Evolutionary conservation across 2,329 filamentous ascomycete genomes (phyloP), one percentile per base, ranked within the genome.

Genomic region (Cylindrodendrum hubeiense): DNA sequence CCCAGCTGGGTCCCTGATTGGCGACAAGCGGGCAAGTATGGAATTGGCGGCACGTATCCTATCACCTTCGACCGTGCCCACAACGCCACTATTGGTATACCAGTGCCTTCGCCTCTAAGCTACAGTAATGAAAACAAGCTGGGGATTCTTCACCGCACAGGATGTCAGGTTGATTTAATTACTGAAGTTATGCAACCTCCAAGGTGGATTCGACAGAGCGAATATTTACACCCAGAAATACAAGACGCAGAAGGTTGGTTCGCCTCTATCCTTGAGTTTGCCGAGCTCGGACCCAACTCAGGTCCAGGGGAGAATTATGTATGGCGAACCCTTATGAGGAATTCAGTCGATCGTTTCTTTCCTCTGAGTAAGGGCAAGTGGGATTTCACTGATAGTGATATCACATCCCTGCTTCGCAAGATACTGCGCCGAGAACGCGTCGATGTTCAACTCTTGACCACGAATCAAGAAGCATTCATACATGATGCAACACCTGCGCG

Each of bases 1-100:
- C 51, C 51, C 2, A 54, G 21, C 3, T 54, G 34, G 51, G 34
- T 54, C n/a, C 51, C 51, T 12, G 34, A 54, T 26, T 54, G 34
- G 51, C 34, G 34, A 43, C 22, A 43, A 7, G 13, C 43, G 2
- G 51, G 51, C 15, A 30, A 41, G 21, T 43, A 41, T 43, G 51
- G 51, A 2, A 3, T 54, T 2, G 5, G 13, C 10, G 21, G 13
- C 10, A 13, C 22, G 9, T 39, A 12, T 17, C 21, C 19, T 4
- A 43, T 54, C 17, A 54, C 4, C 37, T 10, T 26, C 22, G 1
- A 3, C 5, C 1, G 15, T 9, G 4, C 4, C 5, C 28, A 19
- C 51, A 28, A 54, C 22, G 34, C 51, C 12, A 43, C 51, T 2
- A 13, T 3, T 3, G 22, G 22, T 21, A 9, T 26, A 5, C 37